phyloP scores from a whole-genome alignment of 2,329 filamentous ascomycete genomes.

The Westerdykella sp. region DNA sequence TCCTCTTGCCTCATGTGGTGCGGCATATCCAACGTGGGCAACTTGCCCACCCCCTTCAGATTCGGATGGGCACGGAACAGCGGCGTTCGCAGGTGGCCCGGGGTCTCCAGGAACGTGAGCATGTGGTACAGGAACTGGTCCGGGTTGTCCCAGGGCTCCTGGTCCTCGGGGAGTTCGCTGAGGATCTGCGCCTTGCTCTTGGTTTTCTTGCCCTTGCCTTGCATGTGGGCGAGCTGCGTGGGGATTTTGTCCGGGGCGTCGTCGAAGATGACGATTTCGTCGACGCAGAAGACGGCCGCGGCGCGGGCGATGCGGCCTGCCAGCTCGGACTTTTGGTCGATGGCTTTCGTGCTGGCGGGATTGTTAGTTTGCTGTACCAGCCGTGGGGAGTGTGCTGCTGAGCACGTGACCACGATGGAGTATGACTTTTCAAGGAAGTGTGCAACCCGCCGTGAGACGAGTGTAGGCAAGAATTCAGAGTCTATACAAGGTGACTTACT shows the following conservation, averaged over 20 bases:
- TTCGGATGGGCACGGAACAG: conserved; percentile 72
- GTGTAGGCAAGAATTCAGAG: conserved; percentile 1
- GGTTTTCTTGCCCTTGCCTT: conserved; percentile 18
- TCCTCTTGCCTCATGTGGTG: conserved; percentile 72
- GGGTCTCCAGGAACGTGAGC: conserved; percentile 75
- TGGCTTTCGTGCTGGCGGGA: conserved; percentile 55
- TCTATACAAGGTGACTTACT: conserved; percentile 45
- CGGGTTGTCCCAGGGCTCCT: conserved; percentile 60
- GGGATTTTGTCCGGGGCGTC: conserved; percentile 49
- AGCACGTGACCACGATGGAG: no score
- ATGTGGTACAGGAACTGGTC: conserved; percentile 75
- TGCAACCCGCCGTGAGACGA: neutral
- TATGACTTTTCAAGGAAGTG: no score
- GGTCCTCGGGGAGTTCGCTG: conserved; percentile 33
- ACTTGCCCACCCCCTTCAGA: conserved; percentile 62
- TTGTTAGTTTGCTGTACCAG: conserved; percentile 1
- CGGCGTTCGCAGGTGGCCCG: conserved; percentile 64
- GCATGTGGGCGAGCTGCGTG: conserved; percentile 13
- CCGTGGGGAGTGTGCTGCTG: conserved; percentile 2
- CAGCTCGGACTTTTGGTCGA: conserved; percentile 67
- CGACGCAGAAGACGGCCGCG: conserved; percentile 74
- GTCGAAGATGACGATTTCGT: conserved; percentile 78
- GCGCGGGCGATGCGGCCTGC: conserved; percentile 74
- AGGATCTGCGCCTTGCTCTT: conserved; percentile 42
- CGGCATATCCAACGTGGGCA: conserved; percentile 77